Percentiles rank a stretch among this genome's conserved stretches.
These are phyloP conservation scores for Camelina sativa DNA, from an alignment of 345 rosid species.

Conservation along the genomic window DNA sequence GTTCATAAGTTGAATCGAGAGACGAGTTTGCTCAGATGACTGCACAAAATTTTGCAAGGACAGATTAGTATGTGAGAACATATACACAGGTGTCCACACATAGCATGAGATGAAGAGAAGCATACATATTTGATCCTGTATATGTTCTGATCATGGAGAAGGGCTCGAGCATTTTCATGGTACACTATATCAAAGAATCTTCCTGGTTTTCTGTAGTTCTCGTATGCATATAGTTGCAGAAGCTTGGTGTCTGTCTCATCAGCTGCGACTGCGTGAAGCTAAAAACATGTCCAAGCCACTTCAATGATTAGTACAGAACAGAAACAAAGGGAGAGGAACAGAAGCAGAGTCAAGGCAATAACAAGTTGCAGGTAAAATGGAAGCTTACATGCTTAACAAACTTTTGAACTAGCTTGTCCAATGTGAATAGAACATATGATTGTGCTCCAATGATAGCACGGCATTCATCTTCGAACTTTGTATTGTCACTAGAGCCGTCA, in stretches of 20 bases:
- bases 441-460: slow-evolving; percentile 97
- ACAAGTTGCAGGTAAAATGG: slow-evolving; percentile 15
- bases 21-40: slow-evolving; percentile 60
- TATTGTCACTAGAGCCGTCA: slow-evolving; percentile 90
- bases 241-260: slow-evolving; percentile 95
- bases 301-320: slow-evolving; percentile 8
- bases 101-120: slow-evolving; percentile 15
- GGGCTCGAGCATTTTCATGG: slow-evolving; percentile 84
- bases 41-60: slow-evolving; percentile 46
- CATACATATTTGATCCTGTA: slow-evolving; percentile 93
- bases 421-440: slow-evolving; percentile 88
- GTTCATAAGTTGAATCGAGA: slow-evolving; percentile 93
- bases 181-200: slow-evolving; percentile 75
- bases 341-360: slow-evolving; percentile 15
- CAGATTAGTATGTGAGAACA: slow-evolving; percentile 23
- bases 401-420: slow-evolving; percentile 93
- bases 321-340: slow-evolving; percentile 11
- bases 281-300: slow-evolving; percentile 40
- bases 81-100: not conserved
- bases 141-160: slow-evolving; percentile 88
- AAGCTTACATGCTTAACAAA: slow-evolving; percentile 84
- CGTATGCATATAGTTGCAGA: slow-evolving; percentile 82
- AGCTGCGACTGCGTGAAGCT: slow-evolving; percentile 86
- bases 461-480: slow-evolving; percentile 98
- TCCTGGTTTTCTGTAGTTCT: slow-evolving; percentile 75